phyloP scores from a whole-genome alignment of 768 basidiomycete species.

The Suillus lakei region DNA sequence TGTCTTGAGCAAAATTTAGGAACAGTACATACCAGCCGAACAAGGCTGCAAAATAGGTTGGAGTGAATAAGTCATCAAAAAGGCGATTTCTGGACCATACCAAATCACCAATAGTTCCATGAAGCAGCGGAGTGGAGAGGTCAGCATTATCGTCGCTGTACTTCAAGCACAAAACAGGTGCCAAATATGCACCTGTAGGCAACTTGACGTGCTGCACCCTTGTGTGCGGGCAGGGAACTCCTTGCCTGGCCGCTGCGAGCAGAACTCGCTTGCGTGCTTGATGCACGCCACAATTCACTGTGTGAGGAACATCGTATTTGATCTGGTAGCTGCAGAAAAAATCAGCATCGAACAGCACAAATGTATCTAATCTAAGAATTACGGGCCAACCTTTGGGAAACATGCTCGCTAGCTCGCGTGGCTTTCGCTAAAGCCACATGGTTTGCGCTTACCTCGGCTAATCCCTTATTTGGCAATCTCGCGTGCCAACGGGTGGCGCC shows the following conservation, averaged over 20 bases:
- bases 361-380: constrained; percentile 27
- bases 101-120: constrained; percentile 72
- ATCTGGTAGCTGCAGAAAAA: constrained; percentile 58
- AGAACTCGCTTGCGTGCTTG: constrained; percentile 72
- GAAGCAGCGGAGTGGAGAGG: constrained; percentile 63
- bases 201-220: constrained; percentile 41
- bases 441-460: too few relatives aligned
- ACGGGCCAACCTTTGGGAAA: too few relatives aligned
- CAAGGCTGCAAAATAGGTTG: constrained; percentile 45
- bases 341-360: constrained; percentile 3
- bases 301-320: constrained; percentile 66
- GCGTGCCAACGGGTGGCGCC: too few relatives aligned
- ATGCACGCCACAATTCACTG: constrained; percentile 73
- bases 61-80: constrained; percentile 11
- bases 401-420: too few relatives aligned
- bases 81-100: constrained; percentile 42
- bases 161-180: constrained; percentile 49
- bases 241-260: constrained; percentile 67
- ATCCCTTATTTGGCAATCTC: too few relatives aligned
- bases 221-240: constrained; percentile 51
- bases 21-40: constrained; percentile 65
- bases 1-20: not conserved
- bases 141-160: constrained; percentile 39
- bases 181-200: constrained; percentile 47
- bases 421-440: too few relatives aligned